Evolutionary conservation across 78 protist genomes (phyloP).

Genomic region (Dictyostelium firmibasis): DNA sequence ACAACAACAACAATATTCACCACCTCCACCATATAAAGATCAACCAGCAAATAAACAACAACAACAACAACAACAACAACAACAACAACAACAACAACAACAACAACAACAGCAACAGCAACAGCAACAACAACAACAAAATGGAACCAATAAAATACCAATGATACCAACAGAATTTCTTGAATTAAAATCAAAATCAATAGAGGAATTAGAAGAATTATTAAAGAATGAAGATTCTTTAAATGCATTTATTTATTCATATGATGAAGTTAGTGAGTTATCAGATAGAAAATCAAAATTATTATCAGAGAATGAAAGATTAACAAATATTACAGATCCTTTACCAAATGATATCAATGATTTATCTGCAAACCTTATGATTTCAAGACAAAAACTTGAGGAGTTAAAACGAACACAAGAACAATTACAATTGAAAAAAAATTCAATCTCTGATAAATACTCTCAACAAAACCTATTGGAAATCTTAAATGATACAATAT

Average conservation of each 20-base stretch:
- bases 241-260: slow-evolving; percentile 17
- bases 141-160: slow-evolving; percentile 27
- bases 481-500: slow-evolving; percentile 5
- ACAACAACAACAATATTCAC: neutral
- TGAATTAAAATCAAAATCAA: slow-evolving; percentile 39
- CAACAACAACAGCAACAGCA: neutral
- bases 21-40: neutral
- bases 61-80: neutral
- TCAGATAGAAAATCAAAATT: neutral
- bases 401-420: neutral
- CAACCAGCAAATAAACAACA: neutral
- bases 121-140: neutral
- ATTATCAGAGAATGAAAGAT: neutral
- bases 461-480: neutral
- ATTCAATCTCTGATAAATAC: neutral
- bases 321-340: neutral
- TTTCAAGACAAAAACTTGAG: neutral
- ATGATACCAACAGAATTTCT: slow-evolving; percentile 21
- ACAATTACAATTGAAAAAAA: neutral
- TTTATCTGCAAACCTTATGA: neutral
- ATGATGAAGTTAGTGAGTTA: slow-evolving; percentile 31
- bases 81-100: neutral
- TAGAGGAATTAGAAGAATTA: slow-evolving; percentile 31
- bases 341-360: neutral
- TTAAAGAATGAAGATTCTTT: slow-evolving; percentile 14